Evolutionary conservation across 371 early-diverging fungal genomes (phyloP).

Genomic region (Mortierella sp.): DNA sequence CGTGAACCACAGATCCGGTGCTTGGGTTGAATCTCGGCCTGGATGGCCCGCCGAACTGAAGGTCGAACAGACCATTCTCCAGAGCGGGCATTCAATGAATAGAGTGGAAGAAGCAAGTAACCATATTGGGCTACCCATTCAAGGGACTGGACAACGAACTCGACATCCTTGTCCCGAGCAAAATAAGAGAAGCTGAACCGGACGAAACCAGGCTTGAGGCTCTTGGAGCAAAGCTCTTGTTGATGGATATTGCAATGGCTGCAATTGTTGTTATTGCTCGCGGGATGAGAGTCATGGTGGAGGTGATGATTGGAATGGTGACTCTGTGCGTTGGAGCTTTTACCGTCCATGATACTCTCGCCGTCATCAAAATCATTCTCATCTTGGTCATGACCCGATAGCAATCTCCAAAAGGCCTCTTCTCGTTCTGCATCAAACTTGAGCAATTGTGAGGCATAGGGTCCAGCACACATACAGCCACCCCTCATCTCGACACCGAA

Average conservation of each 20-base stretch:
- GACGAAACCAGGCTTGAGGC: conserved; percentile 35
- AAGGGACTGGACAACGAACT: conserved; percentile 28
- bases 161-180: conserved; percentile 34
- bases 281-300: too few species aligned
- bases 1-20: not conserved
- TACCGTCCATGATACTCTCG: not conserved
- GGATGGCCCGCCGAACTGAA: conserved; percentile 16
- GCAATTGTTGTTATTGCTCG: too few species aligned
- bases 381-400: conserved; percentile 2
- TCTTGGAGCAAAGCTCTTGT: conserved; percentile 25
- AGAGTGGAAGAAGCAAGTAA: conserved; percentile 33
- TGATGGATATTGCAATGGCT: conserved; percentile 25
- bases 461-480: conserved; percentile 41
- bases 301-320: too few species aligned
- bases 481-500: conserved; percentile 48
- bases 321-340: not conserved
- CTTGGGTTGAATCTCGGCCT: conserved; percentile 11
- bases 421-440: conserved; percentile 27
- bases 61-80: conserved; percentile 34
- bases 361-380: not conserved
- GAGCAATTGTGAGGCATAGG: conserved; percentile 30
- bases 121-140: conserved; percentile 39
- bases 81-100: conserved; percentile 14
- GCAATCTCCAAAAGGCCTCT: conserved; percentile 30
- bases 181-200: conserved; percentile 42